phyloP scores from a whole-genome alignment of 1,284 basidiomycete genomes.

The Microbotryum saponariae region DNA sequence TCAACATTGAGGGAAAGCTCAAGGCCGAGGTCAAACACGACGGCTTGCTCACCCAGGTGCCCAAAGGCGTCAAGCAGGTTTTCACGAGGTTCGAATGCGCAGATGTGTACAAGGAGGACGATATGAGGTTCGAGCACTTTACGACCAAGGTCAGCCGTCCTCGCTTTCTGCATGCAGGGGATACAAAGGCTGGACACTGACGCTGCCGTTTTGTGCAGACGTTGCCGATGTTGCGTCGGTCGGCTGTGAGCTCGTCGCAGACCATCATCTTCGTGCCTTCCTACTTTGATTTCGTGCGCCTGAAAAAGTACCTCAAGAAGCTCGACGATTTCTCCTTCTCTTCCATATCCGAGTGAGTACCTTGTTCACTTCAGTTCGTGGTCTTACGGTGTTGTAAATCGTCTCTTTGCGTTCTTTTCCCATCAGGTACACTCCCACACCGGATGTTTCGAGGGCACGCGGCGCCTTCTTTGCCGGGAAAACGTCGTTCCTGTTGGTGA shows the following conservation, averaged over 20 bases:
- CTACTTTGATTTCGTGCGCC: conserved; percentile 91
- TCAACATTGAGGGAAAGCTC: conserved; percentile 78
- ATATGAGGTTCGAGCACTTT: conserved; percentile 79
- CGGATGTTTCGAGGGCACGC: conserved; percentile 86
- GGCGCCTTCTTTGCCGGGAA: conserved; percentile 87
- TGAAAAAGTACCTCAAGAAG: conserved; percentile 79
- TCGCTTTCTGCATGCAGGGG: not conserved
- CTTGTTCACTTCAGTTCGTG: conserved; percentile 1
- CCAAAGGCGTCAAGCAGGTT: conserved; percentile 70
- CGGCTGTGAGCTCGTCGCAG: conserved; percentile 81
- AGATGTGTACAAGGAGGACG: conserved; percentile 69
- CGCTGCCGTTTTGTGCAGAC: conserved; percentile 47
- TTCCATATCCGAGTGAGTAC: conserved; percentile 74
- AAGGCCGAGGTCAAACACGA: conserved; percentile 50
- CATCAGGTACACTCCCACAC: conserved; percentile 75
- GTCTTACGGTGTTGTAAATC: not conserved
- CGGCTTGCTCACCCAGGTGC: conserved; percentile 58
- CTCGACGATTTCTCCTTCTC: conserved; percentile 59
- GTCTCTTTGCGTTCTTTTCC: not conserved
- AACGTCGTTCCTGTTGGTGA: conserved; percentile 78
- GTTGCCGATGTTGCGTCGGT: conserved; percentile 71
- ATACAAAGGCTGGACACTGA: too few species aligned
- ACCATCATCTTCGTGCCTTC: conserved; percentile 85
- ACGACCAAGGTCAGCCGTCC: conserved; percentile 59
- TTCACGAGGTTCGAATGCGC: conserved; percentile 67